Evolutionary conservation across 352 stramenopile genomes (phyloP).

Genomic region (Phytophthora pluvialis): DNA sequence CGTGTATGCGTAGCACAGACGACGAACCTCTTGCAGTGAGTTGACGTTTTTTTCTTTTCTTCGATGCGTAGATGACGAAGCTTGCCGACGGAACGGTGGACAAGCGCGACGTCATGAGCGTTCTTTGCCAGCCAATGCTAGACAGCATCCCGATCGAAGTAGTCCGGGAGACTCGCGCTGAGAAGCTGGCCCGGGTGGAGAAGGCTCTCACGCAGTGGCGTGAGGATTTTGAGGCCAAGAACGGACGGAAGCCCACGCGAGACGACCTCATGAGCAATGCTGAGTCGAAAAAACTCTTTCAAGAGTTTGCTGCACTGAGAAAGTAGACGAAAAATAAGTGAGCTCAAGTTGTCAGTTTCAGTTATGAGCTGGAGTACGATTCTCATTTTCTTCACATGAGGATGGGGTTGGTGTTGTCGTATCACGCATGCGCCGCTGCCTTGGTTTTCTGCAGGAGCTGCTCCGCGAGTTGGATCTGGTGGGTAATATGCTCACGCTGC

Average conservation of each 20-base stretch:
- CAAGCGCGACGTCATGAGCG: slow-evolving; percentile 84
- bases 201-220: slow-evolving; percentile 70
- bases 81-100: slow-evolving; percentile 53
- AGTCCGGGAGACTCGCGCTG: slow-evolving; percentile 55
- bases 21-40: background rate
- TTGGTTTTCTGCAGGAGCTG: slow-evolving; percentile 71
- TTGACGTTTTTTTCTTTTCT: slow-evolving; percentile 20
- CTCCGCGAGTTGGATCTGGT: slow-evolving; percentile 58
- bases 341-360: slow-evolving; percentile 11
- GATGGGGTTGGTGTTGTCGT: background rate
- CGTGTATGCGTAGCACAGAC: background rate
- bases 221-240: slow-evolving; percentile 57
- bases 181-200: slow-evolving; percentile 71
- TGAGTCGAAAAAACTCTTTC: slow-evolving; percentile 66
- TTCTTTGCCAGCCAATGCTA: slow-evolving; percentile 85
- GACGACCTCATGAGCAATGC: slow-evolving; percentile 73
- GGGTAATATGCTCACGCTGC: slow-evolving; percentile 66
- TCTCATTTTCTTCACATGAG: slow-evolving; percentile 7
- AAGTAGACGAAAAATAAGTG: slow-evolving; percentile 48
- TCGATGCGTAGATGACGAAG: slow-evolving; percentile 70
- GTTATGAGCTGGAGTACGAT: slow-evolving; percentile 4
- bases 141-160: slow-evolving; percentile 55
- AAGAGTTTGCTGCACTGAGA: slow-evolving; percentile 69
- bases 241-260: slow-evolving; percentile 61
- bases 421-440: slow-evolving; percentile 45